Conservation (phyloP, 164 flowering plant genomes). For the Akebia trifoliata region DNA sequence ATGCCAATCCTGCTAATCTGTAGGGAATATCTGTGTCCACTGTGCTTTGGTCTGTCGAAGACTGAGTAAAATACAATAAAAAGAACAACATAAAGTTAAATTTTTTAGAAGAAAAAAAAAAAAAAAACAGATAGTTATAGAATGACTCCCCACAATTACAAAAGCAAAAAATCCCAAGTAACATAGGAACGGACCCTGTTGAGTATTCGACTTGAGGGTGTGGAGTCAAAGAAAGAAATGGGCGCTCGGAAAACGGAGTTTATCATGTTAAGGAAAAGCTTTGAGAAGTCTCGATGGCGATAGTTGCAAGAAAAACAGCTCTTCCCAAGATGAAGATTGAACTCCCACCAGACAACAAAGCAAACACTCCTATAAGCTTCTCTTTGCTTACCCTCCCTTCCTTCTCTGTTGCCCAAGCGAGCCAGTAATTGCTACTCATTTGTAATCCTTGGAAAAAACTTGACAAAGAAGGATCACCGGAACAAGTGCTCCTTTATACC, state of each 20-base stretch:
- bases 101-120: not conserved
- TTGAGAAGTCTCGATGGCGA: constrained; percentile 70
- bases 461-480: constrained; percentile 76
- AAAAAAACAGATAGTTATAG: not conserved
- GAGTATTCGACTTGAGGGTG: constrained; percentile 75
- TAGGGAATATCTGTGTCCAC: constrained; percentile 86
- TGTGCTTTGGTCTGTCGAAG: constrained; percentile 80
- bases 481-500: constrained; percentile 75
- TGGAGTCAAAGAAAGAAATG: constrained; percentile 71
- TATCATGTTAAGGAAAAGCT: constrained; percentile 58
- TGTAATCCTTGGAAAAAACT: constrained; percentile 66
- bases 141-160: not conserved
- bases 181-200: constrained; percentile 45
- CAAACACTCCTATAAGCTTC: constrained; percentile 46
- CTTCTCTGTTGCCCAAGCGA: constrained; percentile 78
- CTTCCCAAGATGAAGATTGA: constrained; percentile 73
- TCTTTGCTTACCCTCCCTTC: constrained; percentile 35
- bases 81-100: not conserved
- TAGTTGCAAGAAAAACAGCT: constrained; percentile 62
- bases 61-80: constrained; percentile 31
- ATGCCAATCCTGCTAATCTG: constrained; percentile 74
- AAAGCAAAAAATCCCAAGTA: not conserved
- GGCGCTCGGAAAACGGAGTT: constrained; percentile 69
- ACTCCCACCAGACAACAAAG: constrained; percentile 65
- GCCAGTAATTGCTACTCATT: constrained; percentile 86